These are phyloP conservation scores for Aspergillus hiratsukae DNA, from an alignment of 2,329 filamentous ascomycete genomes.

Conservation along the genomic window DNA sequence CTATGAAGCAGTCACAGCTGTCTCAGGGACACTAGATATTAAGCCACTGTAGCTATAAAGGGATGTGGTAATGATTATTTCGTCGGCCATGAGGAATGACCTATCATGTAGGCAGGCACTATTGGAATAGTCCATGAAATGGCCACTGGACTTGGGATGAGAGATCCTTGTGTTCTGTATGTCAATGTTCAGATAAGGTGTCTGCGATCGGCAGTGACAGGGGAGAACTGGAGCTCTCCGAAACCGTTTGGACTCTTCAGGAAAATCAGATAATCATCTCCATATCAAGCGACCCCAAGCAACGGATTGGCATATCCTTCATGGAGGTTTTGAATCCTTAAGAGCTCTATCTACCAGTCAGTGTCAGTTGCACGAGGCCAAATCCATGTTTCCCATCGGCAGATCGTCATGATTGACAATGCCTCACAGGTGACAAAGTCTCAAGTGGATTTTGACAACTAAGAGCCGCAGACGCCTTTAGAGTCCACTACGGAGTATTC, in stretches of 20 bases:
- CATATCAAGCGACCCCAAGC: neutral
- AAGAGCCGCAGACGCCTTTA: neutral
- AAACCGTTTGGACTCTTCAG: neutral
- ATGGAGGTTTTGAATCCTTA: neutral
- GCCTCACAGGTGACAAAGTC: neutral
- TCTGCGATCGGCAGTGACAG: neutral
- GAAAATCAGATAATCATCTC: neutral
- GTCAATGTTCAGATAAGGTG: neutral
- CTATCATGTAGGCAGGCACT: too few species aligned
- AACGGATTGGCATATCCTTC: neutral
- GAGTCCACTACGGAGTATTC: neutral
- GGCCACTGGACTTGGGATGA: too few species aligned
- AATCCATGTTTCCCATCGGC: neutral
- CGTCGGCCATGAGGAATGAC: too few species aligned
- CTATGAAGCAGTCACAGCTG: neutral
- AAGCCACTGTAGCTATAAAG: neutral
- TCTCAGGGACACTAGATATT: neutral
- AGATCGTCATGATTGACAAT: conserved; percentile 1
- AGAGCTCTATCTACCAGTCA: neutral
- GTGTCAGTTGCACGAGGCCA: neutral
- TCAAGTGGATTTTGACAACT: too few species aligned
- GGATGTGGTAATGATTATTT: too few species aligned
- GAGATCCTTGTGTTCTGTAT: neutral
- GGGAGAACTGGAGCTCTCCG: neutral
- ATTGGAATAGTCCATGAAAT: too few species aligned